Percentiles rank a stretch among this genome's conserved stretches.
These are phyloP conservation scores for Colletotrichum acutatum DNA, from an alignment of 2,329 filamentous ascomycete species.

Conservation along the genomic window DNA sequence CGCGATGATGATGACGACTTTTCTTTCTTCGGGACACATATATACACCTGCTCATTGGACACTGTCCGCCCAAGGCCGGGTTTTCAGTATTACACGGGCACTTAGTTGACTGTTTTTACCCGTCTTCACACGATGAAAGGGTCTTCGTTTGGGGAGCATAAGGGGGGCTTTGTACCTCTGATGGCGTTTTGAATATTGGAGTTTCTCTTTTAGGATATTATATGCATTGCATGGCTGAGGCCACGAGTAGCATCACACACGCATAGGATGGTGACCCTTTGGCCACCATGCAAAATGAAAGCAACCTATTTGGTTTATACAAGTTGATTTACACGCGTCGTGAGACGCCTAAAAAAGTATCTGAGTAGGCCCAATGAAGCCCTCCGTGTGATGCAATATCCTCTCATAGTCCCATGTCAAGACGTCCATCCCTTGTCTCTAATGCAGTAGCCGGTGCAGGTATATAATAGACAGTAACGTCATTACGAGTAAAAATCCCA, in stretches of 20 bases:
- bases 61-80: background rate
- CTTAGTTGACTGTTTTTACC: background rate
- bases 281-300: background rate
- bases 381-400: no score
- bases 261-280: background rate
- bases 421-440: background rate
- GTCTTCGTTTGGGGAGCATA: slow-evolving; percentile 5
- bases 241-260: background rate
- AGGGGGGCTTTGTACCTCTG: background rate
- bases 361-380: no score
- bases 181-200: background rate
- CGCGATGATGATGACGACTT: slow-evolving; percentile 30
- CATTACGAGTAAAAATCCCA: background rate
- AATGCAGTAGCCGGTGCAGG: background rate
- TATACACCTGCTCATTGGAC: slow-evolving; percentile 17
- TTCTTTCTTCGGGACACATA: slow-evolving; percentile 16
- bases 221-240: slow-evolving; percentile 20
- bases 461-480: background rate
- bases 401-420: background rate
- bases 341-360: background rate
- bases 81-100: background rate
- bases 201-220: slow-evolving; percentile 4
- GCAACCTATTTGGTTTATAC: background rate
- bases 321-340: background rate
- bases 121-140: background rate